Evolutionary conservation across 228 moss, liverwort and hornwort species (phyloP), one percentile per base, ranked within the genome.

Genomic region (Sphagnum fallax): DNA sequence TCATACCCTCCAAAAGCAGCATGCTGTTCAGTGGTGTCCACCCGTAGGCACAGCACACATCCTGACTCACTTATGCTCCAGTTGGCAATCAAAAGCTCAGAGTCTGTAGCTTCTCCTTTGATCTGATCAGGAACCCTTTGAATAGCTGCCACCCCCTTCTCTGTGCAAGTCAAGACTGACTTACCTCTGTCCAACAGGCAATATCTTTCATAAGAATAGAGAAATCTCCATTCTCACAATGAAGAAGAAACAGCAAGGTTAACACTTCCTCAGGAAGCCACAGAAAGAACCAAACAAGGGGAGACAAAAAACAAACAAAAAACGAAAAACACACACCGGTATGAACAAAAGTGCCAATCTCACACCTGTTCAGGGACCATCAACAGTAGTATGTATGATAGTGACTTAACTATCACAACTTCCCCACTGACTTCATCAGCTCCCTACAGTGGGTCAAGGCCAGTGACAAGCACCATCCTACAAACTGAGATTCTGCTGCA

Each of bases 1-100:
- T 13, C 15, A 49, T 77, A 98, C 97, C 97, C 93, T 80, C 97
- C 98, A 50, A 84, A 90, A 61, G 87, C 81, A 66, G 89, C 89
- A 80, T 81, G 83, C 18, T 85, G 83, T 75, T 92, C 92, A 79
- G 74, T 76, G 48, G 75, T 74, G 68, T 92, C 85, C 52, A 98
- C 89, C 53, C 72, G 77, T 73, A 98, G 72, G 77, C 89, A 92
- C 55, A 90, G 75, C 64, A 93, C 74, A 69, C 79, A 81, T 62
- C 98, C 94, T 10, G 82, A 89, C 49, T 88, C 85, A 68, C 85
- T 63, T 60, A 93, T 71, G 57, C 77, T 94, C 98, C 90, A 98
- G 64, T 73, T 68, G 47, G 70, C 52, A 50, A 82, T 32, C 75
- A 82, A 71, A 60, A 9, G 51, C 5, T 73, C 52, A 9, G 66